Base-by-base conservation (phyloP, 129 eudicot species). In the Centaurea solstitialis region DNA sequence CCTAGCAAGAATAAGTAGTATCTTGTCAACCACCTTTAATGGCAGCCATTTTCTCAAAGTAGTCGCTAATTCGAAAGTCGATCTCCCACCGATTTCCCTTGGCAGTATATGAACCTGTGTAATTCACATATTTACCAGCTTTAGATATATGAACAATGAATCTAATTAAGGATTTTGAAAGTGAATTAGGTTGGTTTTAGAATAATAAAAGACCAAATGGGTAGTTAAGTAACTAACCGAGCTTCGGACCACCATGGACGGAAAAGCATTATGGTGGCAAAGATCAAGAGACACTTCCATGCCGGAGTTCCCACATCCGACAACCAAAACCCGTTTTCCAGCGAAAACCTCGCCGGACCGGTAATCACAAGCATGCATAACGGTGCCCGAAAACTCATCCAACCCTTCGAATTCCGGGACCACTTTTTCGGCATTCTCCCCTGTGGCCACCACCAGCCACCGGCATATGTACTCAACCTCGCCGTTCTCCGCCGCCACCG, bases 201-300 rank as follows among this genome's bases (percentile, higher is more conserved):
- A 39, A 77, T 79, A 9, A 22, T 3, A 17, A 7, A 37, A 35
- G 3, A 72, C 21, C 17, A 8, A 45, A 45, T 15, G 61, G 18
- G 21, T 57, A 17, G 84, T 97, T 89, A 38, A 96, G 21, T 57
- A 17, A 85, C 98, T 89, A 38, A 96, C 99, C 85, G 98, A 91
- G 91, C 95, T 96, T 68, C 99, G 97, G 33, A 93, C 93, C 20
- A 90, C 97, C 93, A 96, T 91, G 23, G 89, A 86, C 33, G 98
- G 98, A 57, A 33, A 30, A 4, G 99, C 98, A 45, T 88, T 80
- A 30, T 96, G 90, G 81, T 91, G 93, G 83, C 93, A 93, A 81
- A 96, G 98, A 88, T 96, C 99, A 82, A 89, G 93, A 17, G 98
- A 93, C 17, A 96, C 93, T 75, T 93, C 99, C 99, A 96, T 96